Evolutionary conservation across 192 early-diverging fungal species (phyloP).

Genomic region (Coemansia sp.): DNA sequence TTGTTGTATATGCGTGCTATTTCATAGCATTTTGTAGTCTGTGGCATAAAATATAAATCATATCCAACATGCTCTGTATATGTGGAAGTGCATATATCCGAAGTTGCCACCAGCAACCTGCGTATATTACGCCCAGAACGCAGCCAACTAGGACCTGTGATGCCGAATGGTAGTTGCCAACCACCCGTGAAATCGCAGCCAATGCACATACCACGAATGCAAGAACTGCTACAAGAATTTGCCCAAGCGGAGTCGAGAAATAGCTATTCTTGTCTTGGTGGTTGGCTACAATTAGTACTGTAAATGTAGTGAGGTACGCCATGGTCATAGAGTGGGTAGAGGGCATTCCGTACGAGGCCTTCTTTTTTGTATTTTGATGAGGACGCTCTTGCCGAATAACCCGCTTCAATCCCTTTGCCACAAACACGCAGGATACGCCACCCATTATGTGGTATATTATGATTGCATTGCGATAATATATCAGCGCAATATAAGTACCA

Average conservation of each 20-base stretch:
- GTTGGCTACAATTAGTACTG: too few relatives aligned
- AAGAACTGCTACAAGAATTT: too few relatives aligned
- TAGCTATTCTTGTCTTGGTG: too few relatives aligned
- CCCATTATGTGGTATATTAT: slow-evolving; percentile 11
- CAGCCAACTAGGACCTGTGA: slow-evolving; percentile 34
- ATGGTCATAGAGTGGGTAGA: slow-evolving; percentile 38
- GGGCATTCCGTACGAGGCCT: slow-evolving; percentile 42
- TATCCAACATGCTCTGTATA: slow-evolving; percentile 1
- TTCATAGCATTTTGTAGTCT: too few relatives aligned
- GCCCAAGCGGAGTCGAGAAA: too few relatives aligned
- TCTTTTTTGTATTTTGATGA: neutral
- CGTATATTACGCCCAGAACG: slow-evolving; percentile 18
- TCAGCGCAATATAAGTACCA: slow-evolving; percentile 2
- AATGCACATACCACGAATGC: slow-evolving; percentile 1
- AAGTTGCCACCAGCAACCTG: slow-evolving; percentile 21
- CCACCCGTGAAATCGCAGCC: slow-evolving; percentile 32
- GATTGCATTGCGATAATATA: slow-evolving; percentile 32
- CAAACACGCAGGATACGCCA: slow-evolving; percentile 8
- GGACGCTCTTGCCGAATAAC: slow-evolving; percentile 37
- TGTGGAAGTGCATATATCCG: neutral
- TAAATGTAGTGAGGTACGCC: slow-evolving; percentile 21
- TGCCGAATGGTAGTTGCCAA: slow-evolving; percentile 33
- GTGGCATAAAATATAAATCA: too few relatives aligned
- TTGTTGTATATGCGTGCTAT: too few relatives aligned
- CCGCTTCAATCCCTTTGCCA: slow-evolving; percentile 34